These are phyloP conservation scores for Barbarea vulgaris DNA, from an alignment of 345 rosid species.

Conservation along the genomic window DNA sequence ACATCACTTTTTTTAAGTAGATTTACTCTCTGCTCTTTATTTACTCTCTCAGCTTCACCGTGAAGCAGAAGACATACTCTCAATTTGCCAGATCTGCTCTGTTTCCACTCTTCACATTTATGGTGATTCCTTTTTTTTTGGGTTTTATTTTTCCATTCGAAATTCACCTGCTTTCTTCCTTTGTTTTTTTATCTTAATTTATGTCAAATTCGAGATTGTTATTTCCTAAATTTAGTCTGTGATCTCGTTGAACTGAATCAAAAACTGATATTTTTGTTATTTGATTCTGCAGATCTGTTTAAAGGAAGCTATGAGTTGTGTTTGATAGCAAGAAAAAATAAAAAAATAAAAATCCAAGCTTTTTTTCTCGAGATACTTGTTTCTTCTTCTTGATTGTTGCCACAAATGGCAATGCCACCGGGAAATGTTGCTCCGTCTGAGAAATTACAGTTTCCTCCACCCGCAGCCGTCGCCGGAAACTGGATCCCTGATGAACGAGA, in stretches of 20 bases:
- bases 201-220: slow-evolving; percentile 5
- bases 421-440: slow-evolving; percentile 62
- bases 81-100: slow-evolving; percentile 45
- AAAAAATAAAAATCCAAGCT: not conserved
- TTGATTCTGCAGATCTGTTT: slow-evolving; percentile 32
- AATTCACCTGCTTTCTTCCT: slow-evolving; percentile 5
- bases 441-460: slow-evolving; percentile 63
- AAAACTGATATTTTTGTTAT: not conserved
- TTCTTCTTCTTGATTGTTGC: slow-evolving; percentile 5
- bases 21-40: slow-evolving; percentile 26
- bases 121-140: slow-evolving; percentile 17
- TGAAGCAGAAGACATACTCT: slow-evolving; percentile 26
- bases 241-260: slow-evolving; percentile 25
- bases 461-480: slow-evolving; percentile 32
- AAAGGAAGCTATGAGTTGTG: slow-evolving; percentile 27
- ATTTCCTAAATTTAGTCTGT: not conserved
- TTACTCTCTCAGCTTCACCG: slow-evolving; percentile 32
- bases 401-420: slow-evolving; percentile 80
- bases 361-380: not conserved
- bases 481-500: slow-evolving; percentile 84
- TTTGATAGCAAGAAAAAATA: slow-evolving; percentile 4
- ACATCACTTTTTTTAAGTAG: slow-evolving; percentile 32
- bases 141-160: not conserved
- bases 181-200: slow-evolving; percentile 29
- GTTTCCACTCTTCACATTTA: slow-evolving; percentile 23